Conservation (phyloP, 306 rosid species). For the Corylus americana region DNA sequence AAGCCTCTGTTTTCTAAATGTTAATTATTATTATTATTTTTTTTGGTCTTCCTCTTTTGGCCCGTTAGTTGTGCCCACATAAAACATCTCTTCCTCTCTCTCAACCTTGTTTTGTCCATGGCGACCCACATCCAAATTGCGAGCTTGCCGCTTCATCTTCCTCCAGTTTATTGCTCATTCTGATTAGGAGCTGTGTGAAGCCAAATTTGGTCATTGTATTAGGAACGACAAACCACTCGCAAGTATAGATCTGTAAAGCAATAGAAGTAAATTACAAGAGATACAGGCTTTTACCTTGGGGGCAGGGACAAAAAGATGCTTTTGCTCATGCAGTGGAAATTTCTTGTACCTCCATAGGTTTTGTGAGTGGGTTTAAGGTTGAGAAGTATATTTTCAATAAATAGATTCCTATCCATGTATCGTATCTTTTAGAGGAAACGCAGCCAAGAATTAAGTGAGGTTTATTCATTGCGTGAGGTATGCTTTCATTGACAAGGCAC, state of each 20-base stretch:
- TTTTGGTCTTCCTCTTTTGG: neutral
- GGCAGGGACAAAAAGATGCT: neutral
- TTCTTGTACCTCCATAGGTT: neutral
- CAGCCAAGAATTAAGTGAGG: slow-evolving; percentile 27
- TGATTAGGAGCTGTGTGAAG: neutral
- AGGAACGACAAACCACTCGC: neutral
- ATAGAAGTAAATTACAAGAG: neutral
- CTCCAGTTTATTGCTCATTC: neutral
- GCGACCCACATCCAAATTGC: neutral
- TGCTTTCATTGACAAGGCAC: slow-evolving; percentile 32
- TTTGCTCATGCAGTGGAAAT: neutral
- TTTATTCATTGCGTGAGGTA: slow-evolving; percentile 27
- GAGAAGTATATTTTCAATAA: neutral
- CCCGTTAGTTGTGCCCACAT: neutral
- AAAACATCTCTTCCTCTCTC: neutral
- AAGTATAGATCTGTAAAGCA: neutral
- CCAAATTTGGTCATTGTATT: neutral
- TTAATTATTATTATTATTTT: neutral
- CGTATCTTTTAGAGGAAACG: slow-evolving; percentile 12
- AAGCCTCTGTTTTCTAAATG: neutral
- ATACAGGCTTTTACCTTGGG: neutral
- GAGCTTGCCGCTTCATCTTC: neutral
- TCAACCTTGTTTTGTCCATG: neutral
- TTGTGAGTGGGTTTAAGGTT: neutral
- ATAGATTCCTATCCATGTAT: neutral